phyloP scores from a whole-genome alignment of 2,329 filamentous ascomycete species.

The Trichocomaceae sp. region DNA sequence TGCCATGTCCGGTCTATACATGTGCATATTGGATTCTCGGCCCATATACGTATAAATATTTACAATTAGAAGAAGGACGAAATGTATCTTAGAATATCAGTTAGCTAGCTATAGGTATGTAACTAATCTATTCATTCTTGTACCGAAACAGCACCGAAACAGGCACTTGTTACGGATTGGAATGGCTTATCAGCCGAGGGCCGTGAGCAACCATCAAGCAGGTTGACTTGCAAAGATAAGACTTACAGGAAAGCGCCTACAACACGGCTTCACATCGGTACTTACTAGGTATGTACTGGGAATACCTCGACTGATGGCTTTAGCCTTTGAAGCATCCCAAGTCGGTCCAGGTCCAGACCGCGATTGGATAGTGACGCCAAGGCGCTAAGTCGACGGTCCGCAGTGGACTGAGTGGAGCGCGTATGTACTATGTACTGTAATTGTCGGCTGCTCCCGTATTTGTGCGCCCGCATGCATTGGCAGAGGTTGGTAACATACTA shows the following conservation, averaged over 20 bases:
- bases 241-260: no score
- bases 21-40: neutral
- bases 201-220: no score
- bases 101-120: neutral
- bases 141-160: neutral
- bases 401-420: no score
- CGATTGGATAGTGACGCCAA: conserved; percentile 4
- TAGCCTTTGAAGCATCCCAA: neutral
- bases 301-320: no score
- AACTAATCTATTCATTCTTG: neutral
- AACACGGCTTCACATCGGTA: no score
- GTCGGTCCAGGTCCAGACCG: conserved; percentile 1
- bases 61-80: neutral
- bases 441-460: neutral
- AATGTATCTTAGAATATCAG: neutral
- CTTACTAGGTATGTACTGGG: no score
- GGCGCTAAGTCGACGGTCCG: conserved; percentile 1
- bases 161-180: neutral
- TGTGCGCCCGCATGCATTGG: no score
- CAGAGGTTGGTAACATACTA: neutral
- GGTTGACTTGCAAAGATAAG: no score
- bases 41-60: neutral
- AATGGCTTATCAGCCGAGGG: neutral
- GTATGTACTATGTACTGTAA: neutral
- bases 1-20: neutral